Evolutionary conservation across 345 rosid species (phyloP).

Genomic region (Eucalyptus sp.): DNA sequence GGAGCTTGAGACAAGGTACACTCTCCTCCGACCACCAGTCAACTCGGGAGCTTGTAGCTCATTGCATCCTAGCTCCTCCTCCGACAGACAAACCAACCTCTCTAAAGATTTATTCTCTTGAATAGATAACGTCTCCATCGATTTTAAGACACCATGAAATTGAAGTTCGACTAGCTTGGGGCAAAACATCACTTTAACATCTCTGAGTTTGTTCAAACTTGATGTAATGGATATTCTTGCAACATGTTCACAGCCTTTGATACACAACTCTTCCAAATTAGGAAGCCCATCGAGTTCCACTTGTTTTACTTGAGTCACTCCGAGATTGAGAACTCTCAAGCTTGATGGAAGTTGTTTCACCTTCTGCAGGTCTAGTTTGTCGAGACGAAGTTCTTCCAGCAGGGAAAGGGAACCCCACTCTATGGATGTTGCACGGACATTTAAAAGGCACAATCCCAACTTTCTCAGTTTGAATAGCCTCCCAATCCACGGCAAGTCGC

Average conservation of each 20-base stretch:
- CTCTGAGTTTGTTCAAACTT: background rate
- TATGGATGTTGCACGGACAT: fast-evolving
- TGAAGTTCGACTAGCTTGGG: background rate
- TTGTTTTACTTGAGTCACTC: fast-evolving
- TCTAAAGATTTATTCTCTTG: fast-evolving
- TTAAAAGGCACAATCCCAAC: background rate
- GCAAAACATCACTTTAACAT: fast-evolving
- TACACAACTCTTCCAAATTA: background rate
- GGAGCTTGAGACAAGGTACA: background rate
- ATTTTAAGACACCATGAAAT: background rate
- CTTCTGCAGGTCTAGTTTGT: fast-evolving
- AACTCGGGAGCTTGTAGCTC: background rate
- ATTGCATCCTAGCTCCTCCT: background rate
- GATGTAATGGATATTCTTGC: background rate
- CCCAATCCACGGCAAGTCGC: fast-evolving
- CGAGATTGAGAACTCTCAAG: fast-evolving
- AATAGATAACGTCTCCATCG: fast-evolving
- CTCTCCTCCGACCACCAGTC: background rate
- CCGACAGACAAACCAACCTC: background rate
- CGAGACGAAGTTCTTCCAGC: fast-evolving
- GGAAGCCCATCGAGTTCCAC: background rate
- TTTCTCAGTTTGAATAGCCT: background rate
- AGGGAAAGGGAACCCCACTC: background rate
- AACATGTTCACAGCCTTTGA: fast-evolving
- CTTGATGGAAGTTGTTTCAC: background rate